These are phyloP conservation scores for Paecilomyces fulvus DNA, from an alignment of 2,329 filamentous ascomycete species.

Conservation along the genomic window DNA sequence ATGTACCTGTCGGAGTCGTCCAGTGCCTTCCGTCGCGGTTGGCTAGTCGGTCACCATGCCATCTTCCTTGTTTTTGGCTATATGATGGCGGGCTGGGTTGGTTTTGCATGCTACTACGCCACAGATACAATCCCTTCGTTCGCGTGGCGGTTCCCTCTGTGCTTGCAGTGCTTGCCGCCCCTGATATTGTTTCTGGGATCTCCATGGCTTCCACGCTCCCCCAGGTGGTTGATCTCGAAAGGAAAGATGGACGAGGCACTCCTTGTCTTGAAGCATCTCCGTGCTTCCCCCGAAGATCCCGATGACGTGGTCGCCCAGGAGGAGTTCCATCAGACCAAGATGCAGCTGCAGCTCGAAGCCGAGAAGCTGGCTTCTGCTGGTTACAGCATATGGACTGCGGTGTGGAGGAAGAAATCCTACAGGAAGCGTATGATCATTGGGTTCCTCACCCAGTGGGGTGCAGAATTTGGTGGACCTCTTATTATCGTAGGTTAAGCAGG, in stretches of 20 bases:
- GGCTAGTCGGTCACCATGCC: conserved; percentile 39
- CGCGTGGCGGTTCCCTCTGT: conserved; percentile 40
- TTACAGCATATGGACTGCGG: conserved; percentile 36
- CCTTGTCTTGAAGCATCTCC: conserved; percentile 33
- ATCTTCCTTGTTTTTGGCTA: conserved; percentile 43
- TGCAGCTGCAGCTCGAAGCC: conserved; percentile 38
- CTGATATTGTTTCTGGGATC: conserved; percentile 34
- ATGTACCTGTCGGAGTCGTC: conserved; percentile 40
- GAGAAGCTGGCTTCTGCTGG: conserved; percentile 33
- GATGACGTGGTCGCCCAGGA: conserved; percentile 37
- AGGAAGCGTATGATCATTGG: conserved; percentile 45
- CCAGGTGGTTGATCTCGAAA: conserved; percentile 43
- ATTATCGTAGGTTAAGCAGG: conserved; percentile 37
- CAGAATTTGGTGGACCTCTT: conserved; percentile 45
- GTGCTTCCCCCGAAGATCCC: conserved; percentile 30
- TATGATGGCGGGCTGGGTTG: conserved; percentile 38
- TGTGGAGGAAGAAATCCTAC: conserved; percentile 41
- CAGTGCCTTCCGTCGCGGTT: conserved; percentile 33
- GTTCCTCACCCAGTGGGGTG: conserved; percentile 46
- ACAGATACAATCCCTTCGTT: conserved; percentile 27
- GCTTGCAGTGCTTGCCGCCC: conserved; percentile 33
- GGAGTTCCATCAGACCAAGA: conserved; percentile 40
- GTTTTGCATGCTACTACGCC: conserved; percentile 39
- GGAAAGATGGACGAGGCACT: conserved; percentile 40
- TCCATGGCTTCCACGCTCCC: conserved; percentile 39